phyloP scores from a whole-genome alignment of 129 eudicot species.

The carrot (Daucus carota) region DNA sequence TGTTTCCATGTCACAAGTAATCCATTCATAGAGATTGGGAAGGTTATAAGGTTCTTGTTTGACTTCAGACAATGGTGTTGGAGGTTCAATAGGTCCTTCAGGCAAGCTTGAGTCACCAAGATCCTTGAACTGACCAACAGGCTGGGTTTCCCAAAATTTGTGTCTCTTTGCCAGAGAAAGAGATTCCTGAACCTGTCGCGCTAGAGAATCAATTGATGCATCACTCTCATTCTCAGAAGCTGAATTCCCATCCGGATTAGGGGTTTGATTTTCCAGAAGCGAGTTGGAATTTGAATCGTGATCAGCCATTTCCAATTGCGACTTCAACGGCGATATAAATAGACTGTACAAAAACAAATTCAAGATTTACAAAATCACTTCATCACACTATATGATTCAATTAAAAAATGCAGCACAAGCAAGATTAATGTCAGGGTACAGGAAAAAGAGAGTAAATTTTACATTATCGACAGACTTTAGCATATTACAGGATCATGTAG shows the following conservation, averaged over 20 bases:
- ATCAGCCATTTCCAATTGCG: conserved; percentile 30
- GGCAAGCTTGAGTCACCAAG: conserved; percentile 34
- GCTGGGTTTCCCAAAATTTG: conserved; percentile 68
- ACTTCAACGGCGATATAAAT: not conserved
- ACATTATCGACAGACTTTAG: not conserved
- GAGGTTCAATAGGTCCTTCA: conserved; percentile 56
- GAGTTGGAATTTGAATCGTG: conserved; percentile 23
- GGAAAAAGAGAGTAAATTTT: not conserved
- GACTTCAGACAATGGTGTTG: conserved; percentile 44
- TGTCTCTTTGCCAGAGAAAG: conserved; percentile 41
- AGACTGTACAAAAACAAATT: not conserved
- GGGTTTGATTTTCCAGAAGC: conserved; percentile 19
- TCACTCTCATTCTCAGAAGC: conserved; percentile 27
- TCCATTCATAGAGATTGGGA: conserved; percentile 52
- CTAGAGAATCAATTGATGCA: conserved; percentile 23
- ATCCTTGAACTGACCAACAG: conserved; percentile 63
- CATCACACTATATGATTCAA: not conserved
- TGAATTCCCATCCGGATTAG: conserved; percentile 25
- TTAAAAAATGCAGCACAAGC: not conserved
- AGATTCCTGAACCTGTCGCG: conserved; percentile 43
- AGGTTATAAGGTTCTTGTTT: conserved; percentile 62
- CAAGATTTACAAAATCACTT: not conserved
- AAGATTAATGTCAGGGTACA: not conserved
- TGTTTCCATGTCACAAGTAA: conserved; percentile 51
- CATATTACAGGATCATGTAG: not conserved